Evolutionary conservation across 805 yeast genomes (phyloP).

Genomic region (Yamadazyma phyllophila): DNA sequence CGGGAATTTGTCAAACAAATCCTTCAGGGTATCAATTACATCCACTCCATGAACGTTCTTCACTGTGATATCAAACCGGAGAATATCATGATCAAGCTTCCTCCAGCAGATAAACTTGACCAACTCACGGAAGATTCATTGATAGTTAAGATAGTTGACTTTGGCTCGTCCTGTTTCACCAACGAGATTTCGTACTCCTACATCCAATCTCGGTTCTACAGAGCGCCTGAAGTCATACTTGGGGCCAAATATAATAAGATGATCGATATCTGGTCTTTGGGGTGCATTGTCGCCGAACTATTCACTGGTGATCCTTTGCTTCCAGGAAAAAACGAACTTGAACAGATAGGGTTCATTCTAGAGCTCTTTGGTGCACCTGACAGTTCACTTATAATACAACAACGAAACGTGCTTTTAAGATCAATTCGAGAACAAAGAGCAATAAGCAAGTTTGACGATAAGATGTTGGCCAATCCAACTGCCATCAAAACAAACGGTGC

Average conservation of each 20-base stretch:
- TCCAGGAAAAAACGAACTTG: conserved; percentile 50
- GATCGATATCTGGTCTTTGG: conserved; percentile 53
- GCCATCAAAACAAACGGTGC: conserved; percentile 9
- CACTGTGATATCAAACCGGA: conserved; percentile 91
- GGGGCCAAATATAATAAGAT: conserved; percentile 60
- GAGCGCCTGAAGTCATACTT: conserved; percentile 75
- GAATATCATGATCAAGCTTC: conserved; percentile 51
- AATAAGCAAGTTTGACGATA: conserved; percentile 8
- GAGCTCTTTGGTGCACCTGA: conserved; percentile 50
- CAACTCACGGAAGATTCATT: conserved; percentile 34
- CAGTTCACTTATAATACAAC: conserved; percentile 33
- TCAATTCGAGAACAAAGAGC: conserved; percentile 17
- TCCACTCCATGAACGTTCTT: conserved; percentile 57
- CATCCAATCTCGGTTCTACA: conserved; percentile 64
- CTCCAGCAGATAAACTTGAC: conserved; percentile 16
- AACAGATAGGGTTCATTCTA: conserved; percentile 42
- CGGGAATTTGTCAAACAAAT: conserved; percentile 52
- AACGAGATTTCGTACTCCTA: conserved; percentile 48
- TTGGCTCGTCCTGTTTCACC: conserved; percentile 62
- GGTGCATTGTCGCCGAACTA: conserved; percentile 41
- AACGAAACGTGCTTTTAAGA: conserved; percentile 36
- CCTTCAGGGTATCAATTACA: conserved; percentile 54
- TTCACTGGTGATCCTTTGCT: conserved; percentile 40
- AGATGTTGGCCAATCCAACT: conserved; percentile 1
- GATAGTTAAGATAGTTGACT: conserved; percentile 70